phyloP scores from a whole-genome alignment of 2,329 filamentous ascomycete species.

The Torrubiella hemipterigena region DNA sequence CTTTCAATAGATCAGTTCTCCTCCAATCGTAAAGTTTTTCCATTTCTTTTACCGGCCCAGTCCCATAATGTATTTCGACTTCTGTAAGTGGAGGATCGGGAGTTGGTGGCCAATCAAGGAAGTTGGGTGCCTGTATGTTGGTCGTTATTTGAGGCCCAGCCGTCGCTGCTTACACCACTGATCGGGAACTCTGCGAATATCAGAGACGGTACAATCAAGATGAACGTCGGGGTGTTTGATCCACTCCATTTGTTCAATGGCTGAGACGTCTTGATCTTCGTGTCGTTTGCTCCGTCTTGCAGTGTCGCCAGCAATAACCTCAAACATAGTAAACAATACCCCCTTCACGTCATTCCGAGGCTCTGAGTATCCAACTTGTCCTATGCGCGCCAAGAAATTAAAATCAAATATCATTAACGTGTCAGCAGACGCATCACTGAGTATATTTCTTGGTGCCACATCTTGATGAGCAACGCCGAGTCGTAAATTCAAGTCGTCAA shows the following conservation, averaged over 20 bases:
- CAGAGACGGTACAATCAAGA: constrained; percentile 17
- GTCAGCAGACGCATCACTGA: constrained; percentile 20
- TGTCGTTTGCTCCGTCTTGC: constrained; percentile 10
- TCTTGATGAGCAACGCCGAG: constrained; percentile 25
- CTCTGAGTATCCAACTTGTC: constrained; percentile 5
- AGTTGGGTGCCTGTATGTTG: constrained; percentile 10
- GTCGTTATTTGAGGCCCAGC: constrained; percentile 4
- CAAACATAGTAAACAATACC: constrained; percentile 22
- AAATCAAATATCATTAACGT: constrained; percentile 24
- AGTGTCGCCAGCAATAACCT: constrained; percentile 20
- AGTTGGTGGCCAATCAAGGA: constrained; percentile 13
- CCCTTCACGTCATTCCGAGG: constrained; percentile 18
- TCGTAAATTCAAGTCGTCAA: constrained; percentile 24
- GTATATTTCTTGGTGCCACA: constrained; percentile 22
- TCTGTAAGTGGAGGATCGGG: constrained; percentile 3
- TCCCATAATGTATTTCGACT: neutral
- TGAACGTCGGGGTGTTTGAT: constrained; percentile 17
- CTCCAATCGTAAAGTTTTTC: constrained; percentile 1
- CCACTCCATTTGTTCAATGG: constrained; percentile 15
- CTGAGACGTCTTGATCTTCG: constrained; percentile 13
- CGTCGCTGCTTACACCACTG: constrained; percentile 14
- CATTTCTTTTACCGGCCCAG: constrained; percentile 1
- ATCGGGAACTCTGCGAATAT: constrained; percentile 14
- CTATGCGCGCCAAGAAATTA: constrained; percentile 14
- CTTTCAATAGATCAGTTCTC: constrained; percentile 6